A percentile compares a stretch with the other conserved stretches of the same genome.
Evolutionary conservation across 495 filamentous ascomycete genomes (phyloP).

Genomic region (Penicillium cataractarum): DNA sequence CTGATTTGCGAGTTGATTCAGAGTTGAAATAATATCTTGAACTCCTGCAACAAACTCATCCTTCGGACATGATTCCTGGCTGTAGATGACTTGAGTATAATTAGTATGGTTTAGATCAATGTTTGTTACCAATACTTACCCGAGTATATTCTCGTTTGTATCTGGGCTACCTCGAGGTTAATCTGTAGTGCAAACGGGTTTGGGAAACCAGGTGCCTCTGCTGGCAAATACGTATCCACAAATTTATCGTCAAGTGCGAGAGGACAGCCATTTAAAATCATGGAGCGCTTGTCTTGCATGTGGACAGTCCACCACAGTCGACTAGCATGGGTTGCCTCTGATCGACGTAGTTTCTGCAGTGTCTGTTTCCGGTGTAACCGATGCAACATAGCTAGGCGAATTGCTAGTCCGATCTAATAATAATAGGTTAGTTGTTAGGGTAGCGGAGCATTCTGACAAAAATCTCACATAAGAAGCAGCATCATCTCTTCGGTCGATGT

Average conservation of each 20-base stretch:
- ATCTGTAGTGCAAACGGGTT: conserved; percentile 10
- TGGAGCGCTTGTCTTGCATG: conserved; percentile 11
- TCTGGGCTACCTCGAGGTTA: conserved; percentile 13
- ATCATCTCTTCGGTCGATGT: conserved; percentile 10
- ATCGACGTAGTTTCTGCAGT: conserved; percentile 7
- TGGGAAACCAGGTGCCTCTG: conserved; percentile 11
- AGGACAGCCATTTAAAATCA: conserved; percentile 7
- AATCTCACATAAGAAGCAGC: conserved; percentile 9
- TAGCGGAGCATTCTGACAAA: background rate
- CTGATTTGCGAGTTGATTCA: conserved; percentile 3
- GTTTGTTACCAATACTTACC: background rate
- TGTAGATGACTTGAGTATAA: conserved; percentile 2
- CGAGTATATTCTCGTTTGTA: conserved; percentile 11
- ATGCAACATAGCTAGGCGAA: conserved; percentile 11
- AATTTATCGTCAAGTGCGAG: conserved; percentile 6
- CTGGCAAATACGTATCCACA: background rate
- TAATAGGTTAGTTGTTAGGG: background rate
- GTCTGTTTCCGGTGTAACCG: conserved; percentile 7
- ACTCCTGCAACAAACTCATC: conserved; percentile 6
- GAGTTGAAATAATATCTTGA: conserved; percentile 11
- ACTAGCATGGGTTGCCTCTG: conserved; percentile 4
- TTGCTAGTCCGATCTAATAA: conserved; percentile 3
- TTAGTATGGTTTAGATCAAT: background rate
- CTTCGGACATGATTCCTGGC: conserved; percentile 6
- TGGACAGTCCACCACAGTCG: conserved; percentile 17